Base-by-base conservation (phyloP, 768 basidiomycete genomes). In the Russula sp. region DNA sequence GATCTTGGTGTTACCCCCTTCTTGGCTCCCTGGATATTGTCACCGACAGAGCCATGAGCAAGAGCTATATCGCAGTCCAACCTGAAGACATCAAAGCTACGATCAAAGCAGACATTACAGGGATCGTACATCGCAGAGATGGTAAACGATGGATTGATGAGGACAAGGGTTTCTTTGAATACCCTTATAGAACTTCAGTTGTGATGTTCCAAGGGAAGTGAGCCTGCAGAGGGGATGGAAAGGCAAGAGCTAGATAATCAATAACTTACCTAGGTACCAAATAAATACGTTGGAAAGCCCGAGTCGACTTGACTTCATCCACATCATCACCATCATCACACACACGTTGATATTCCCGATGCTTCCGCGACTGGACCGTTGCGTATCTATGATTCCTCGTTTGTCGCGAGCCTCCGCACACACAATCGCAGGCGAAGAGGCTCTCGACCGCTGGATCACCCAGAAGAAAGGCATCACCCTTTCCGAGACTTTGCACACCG, bases 31-130 rank as follows among this genome's bases (percentile, higher is more conserved):
- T 79, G 36, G 76, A 88, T 11, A 75, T 76, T 20, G 83, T 80
- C 7, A 73, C 90, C 41, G 77, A 91, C 56, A 77, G 93, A 53
- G 85, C 85, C 2, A 77, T 78, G 60, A 92, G 85, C 74, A 97
- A 96, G 76, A 93, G 90, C 66, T 97, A 94, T 72, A 83, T 94
- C 47, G 79, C 87, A 0, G 72, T 86, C 22, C 76, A 87, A 39
- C 74, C 79, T 2, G 80, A 79, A 2, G 79, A 79, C n/a, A 80
- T 84, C 67, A 87, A 81, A 72, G 71, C 72, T 13, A 74, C 78
- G 45, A 78, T 93, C 38, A 71, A 73, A 25, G 66, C 74, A 10
- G 77, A 82, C 49, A 70, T 93, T 34, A 73, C 77, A 47, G 76
- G 70, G 9, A 84, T 92, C 57, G 70, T 92, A 2, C 70, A 80